Evolutionary conservation across 306 rosid species (phyloP), one percentile per base, ranked within the genome.

Genomic region (Senna tora): DNA sequence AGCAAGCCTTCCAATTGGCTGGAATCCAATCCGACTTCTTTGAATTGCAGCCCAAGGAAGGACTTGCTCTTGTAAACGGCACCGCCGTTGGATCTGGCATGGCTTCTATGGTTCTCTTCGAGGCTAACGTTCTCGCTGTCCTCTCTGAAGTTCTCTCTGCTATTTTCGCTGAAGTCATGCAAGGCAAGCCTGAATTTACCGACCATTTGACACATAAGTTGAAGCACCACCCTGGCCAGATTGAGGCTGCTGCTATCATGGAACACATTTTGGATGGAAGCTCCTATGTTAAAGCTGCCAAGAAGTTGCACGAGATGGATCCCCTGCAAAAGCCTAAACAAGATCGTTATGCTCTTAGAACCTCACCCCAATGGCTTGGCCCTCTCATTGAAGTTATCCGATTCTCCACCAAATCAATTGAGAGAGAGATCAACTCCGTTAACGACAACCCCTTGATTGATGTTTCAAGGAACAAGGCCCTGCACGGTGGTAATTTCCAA

Each of bases 211-310:
- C 93, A 0, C 98, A 93, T 45, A 93, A 93, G 56, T 46, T 90
- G 52, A 93, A 93, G 79, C 98, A 93, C 66, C 98, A 93, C 38
- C 98, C 98, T 17, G 98, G 98, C 9, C 98, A 93, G 12, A 93
- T 93, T 53, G 98, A 93, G 50, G 98, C 98, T 9, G 96, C 96
- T 20, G 98, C 98, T 16, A 93, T 93, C 5, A 93, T 93, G 98
- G 98, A 93, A 25, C 96, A 92, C 45, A 83, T 92, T 62, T 82
- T 92, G 62, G 98, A 90, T 65, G 98, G 98, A 12, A 92, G 98
- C 71, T 77, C 94, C 19, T 92, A 90, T 68, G 83, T 92, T 13
- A 90, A 90, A 76, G 90, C 76, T 1, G 95, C 95, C 0, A 73
- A 90, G 69, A 86, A 88, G 61, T 54, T 92, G 46, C 98, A 92